These are phyloP conservation scores for Fusarium heterosporum DNA, from an alignment of 2,329 filamentous ascomycete genomes.

Conservation along the genomic window DNA sequence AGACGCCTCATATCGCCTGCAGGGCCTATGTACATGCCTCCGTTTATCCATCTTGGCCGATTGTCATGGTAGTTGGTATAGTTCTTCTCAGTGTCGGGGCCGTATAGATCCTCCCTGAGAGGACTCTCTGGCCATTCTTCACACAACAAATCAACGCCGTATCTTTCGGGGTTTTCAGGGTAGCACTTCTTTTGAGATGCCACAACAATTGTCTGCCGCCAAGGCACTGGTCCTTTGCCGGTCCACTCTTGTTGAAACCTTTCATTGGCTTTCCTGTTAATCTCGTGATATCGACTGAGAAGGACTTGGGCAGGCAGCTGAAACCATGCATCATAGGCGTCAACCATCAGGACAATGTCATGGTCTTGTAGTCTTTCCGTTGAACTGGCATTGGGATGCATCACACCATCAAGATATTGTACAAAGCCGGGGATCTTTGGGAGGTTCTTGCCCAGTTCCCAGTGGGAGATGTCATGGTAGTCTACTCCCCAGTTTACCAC, in stretches of 20 bases:
- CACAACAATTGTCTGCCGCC: constrained; percentile 12
- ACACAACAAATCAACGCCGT: not conserved
- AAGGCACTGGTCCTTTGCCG: not conserved
- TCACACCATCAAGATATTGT: constrained; percentile 21
- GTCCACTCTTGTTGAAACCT: constrained; percentile 4
- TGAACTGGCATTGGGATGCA: constrained; percentile 3
- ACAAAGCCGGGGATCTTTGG: constrained; percentile 13
- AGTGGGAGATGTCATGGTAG: not conserved
- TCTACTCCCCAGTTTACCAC: constrained; percentile 20
- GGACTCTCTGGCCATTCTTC: not conserved
- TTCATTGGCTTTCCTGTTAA: constrained; percentile 15
- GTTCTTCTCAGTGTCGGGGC: not conserved
- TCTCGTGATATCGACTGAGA: constrained; percentile 20
- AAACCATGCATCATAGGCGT: constrained; percentile 11
- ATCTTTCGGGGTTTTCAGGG: not conserved
- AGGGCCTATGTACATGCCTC: constrained; percentile 10
- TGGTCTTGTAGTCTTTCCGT: constrained; percentile 2
- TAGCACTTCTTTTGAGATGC: not conserved
- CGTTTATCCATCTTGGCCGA: constrained; percentile 5
- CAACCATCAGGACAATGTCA: constrained; percentile 17
- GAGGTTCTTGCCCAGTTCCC: constrained; percentile 1
- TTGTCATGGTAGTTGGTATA: not conserved
- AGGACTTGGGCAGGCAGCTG: constrained; percentile 11
- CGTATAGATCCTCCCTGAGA: not conserved
- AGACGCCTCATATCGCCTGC: constrained; percentile 18